Evolutionary conservation across 139 green algal species (phyloP), one percentile per base, ranked within the genome.

Genomic region (Chlorella sp.): DNA sequence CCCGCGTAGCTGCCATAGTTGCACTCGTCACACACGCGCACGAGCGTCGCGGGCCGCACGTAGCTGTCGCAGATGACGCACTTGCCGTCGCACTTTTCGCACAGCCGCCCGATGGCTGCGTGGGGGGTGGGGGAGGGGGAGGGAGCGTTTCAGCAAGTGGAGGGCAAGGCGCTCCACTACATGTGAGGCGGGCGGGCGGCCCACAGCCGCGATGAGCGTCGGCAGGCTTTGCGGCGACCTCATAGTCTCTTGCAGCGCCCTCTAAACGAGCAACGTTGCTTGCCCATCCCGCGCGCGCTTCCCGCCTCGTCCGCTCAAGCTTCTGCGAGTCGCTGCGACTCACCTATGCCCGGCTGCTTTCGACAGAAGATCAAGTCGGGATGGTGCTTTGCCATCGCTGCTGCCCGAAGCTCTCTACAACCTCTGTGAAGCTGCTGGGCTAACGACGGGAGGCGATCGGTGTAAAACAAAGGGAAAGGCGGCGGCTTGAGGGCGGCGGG

Each of bases 11-110:
- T 50, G 67, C 96, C 96, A 68, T 99, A 99, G 87, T 99, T 99
- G 87, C 96, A 99, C 83, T 99, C 96, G 66, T 99, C 96, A 74
- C 96, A 99, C 0, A 99, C 89, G 3, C 96, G 86, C 33, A 99
- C 96, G n/a, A 99, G 86, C 29, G 93, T 98, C 56, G 86, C 89
- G 3, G 96, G 96, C 12, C 95, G 87, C 60, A 99, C 96, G 78
- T 97, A 98, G 0, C 88, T 96, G 82, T 99, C 96, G 65, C 96
- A 99, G 23, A 99, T 92, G 8, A 97, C 93, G 83, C 95, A 99
- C 71, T 98, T 97, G 64, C 95, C 95, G 68, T 99, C 95, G 78
- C 91, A 97, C 74, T 97, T 98, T 66, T 98, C 95, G 79, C 95
- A 98, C 4, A 98, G 66, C 3, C 95, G 84, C 8, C 95, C 95